Conservation (phyloP, 148 eudicot genomes). For the Vaccinium macrocarpon region DNA sequence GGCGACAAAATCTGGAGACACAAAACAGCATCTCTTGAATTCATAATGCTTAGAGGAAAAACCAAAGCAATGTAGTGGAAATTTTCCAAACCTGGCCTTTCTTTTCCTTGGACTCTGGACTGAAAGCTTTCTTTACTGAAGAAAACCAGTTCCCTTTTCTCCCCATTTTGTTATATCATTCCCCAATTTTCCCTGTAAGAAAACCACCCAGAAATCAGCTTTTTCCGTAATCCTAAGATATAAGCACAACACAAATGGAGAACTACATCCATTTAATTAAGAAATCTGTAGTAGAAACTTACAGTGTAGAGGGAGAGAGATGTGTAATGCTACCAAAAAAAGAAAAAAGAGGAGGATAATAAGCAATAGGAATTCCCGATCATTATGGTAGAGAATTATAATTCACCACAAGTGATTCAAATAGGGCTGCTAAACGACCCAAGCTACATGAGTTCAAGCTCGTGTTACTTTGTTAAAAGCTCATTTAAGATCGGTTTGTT, state of each 20-base stretch:
- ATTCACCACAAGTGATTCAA: slow-evolving; percentile 2
- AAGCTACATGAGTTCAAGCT: too few species aligned
- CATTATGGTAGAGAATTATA: background rate
- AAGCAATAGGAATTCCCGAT: background rate
- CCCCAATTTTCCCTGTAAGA: slow-evolving; percentile 25
- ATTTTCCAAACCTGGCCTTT: slow-evolving; percentile 45
- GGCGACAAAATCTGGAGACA: background rate
- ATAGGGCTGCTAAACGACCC: background rate
- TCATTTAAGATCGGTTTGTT: too few species aligned
- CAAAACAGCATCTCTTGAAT: background rate
- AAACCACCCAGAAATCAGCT: background rate
- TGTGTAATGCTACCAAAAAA: background rate
- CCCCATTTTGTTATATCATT: slow-evolving; percentile 46
- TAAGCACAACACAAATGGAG: background rate
- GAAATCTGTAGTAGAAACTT: background rate
- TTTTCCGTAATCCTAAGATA: background rate
- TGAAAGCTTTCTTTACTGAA: slow-evolving; percentile 71
- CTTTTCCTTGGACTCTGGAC: slow-evolving; percentile 54
- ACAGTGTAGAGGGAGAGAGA: background rate
- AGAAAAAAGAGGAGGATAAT: background rate
- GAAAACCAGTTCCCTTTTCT: slow-evolving; percentile 83
- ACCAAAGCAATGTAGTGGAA: background rate
- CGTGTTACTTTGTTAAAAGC: too few species aligned
- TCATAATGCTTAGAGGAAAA: background rate
- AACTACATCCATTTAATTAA: background rate